These are phyloP conservation scores for Solidago caesia DNA, from an alignment of 129 eudicot genomes.

Conservation along the genomic window DNA sequence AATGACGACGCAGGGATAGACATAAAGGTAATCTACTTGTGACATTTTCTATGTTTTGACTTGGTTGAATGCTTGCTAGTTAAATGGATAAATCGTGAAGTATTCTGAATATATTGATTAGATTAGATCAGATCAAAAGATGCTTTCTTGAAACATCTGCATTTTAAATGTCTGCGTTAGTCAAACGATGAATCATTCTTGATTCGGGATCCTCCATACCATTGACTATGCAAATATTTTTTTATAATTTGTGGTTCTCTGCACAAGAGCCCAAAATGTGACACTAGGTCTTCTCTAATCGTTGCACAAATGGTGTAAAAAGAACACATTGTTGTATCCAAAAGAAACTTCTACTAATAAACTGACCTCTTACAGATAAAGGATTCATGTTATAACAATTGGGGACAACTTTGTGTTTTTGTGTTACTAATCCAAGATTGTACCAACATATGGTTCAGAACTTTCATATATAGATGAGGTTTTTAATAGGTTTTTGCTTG, in stretches of 20 bases:
- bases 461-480: background rate
- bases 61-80: slow-evolving; percentile 1
- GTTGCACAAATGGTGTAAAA: background rate
- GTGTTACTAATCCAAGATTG: background rate
- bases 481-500: background rate
- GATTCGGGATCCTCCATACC: slow-evolving; percentile 11
- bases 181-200: slow-evolving; percentile 23
- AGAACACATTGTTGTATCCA: background rate
- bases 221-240: slow-evolving; percentile 25
- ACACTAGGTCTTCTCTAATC: background rate
- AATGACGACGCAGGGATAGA: background rate
- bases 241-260: slow-evolving; percentile 10
- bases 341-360: background rate
- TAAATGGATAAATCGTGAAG: background rate
- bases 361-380: background rate
- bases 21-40: slow-evolving; percentile 1
- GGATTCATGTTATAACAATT: background rate
- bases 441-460: slow-evolving; percentile 11
- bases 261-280: background rate
- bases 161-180: slow-evolving; percentile 12
- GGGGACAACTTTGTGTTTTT: background rate
- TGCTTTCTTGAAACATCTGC: slow-evolving; percentile 13
- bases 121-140: slow-evolving; percentile 13
- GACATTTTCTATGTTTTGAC: slow-evolving; percentile 8
- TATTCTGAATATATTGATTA: slow-evolving; percentile 2